Evolutionary conservation across 495 filamentous ascomycete species (phyloP).

Genomic region (Podospora bellae-mahoneyi): DNA sequence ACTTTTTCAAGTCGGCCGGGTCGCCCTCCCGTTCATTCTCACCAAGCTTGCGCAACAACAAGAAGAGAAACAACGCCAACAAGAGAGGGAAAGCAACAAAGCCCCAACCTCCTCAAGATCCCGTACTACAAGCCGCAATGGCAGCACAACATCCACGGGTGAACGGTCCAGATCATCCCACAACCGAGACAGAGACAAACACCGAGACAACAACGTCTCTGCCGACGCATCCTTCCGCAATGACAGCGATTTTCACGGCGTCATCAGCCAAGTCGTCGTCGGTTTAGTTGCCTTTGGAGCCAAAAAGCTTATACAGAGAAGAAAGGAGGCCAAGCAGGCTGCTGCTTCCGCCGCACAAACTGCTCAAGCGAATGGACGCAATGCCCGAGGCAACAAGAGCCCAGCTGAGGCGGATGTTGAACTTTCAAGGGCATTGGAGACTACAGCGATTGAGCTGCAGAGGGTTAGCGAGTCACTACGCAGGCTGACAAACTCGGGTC

Average conservation of each 20-base stretch:
- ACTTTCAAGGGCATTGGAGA: conserved; percentile 24
- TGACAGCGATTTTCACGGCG: conserved; percentile 25
- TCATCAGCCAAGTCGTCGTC: conserved; percentile 29
- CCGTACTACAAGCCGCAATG: conserved; percentile 8
- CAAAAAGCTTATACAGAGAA: conserved; percentile 20
- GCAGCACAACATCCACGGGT: not conserved
- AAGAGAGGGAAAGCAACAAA: not conserved
- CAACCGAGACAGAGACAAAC: not conserved
- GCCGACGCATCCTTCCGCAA: not conserved
- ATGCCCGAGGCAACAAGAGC: not conserved
- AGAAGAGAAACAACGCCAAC: conserved; percentile 6
- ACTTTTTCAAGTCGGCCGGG: conserved; percentile 26
- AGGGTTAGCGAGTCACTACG: conserved; percentile 20
- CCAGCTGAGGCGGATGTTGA: conserved; percentile 12
- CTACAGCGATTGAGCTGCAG: conserved; percentile 23
- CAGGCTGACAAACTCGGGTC: conserved; percentile 7
- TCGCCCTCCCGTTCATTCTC: conserved; percentile 27
- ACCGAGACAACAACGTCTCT: not conserved
- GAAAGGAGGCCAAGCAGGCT: conserved; percentile 19
- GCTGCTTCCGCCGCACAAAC: conserved; percentile 6
- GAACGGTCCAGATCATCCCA: not conserved
- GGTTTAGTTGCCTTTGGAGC: conserved; percentile 28
- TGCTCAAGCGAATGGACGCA: not conserved
- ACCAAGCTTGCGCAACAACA: conserved; percentile 16
- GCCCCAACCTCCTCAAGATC: not conserved